These are phyloP conservation scores for Mycotypha africana DNA, from an alignment of 371 early-diverging fungal genomes.

Conservation along the genomic window DNA sequence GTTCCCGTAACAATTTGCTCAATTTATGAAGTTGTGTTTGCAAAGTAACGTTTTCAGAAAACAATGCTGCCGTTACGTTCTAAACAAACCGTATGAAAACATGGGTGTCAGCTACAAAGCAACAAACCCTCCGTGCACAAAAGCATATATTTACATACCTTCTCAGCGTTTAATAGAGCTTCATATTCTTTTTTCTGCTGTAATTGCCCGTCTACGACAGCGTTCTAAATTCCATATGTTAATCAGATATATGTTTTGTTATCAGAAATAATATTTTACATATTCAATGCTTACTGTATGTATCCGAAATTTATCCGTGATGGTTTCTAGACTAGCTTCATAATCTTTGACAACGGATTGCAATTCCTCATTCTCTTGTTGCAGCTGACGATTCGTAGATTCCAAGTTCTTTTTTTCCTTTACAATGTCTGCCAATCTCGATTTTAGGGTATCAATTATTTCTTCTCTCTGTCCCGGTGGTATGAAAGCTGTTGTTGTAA, in stretches of 20 bases:
- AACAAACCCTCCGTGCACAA: no score
- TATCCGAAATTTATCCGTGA: constrained; percentile 24
- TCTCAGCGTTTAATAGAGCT: constrained; percentile 40
- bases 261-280: no score
- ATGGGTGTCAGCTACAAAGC: no score
- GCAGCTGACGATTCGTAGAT: constrained; percentile 17
- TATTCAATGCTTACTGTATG: constrained; percentile 20
- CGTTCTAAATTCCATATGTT: no score
- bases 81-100: no score
- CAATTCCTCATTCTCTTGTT: constrained; percentile 23
- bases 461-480: constrained; percentile 18
- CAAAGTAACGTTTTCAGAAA: constrained; percentile 37
- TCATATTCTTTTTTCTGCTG: constrained; percentile 34
- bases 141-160: constrained; percentile 19
- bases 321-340: constrained; percentile 21
- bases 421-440: constrained; percentile 5
- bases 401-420: constrained; percentile 10
- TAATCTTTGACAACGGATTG: constrained; percentile 28
- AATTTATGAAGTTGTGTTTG: constrained; percentile 26
- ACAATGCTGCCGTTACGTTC: constrained; percentile 32
- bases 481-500: not conserved
- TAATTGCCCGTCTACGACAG: constrained; percentile 27
- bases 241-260: no score
- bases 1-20: constrained; percentile 19
- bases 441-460: constrained; percentile 9